These are phyloP conservation scores for Asparagopsis taxiformis DNA, from an alignment of 31 red algal genomes.

Conservation along the genomic window DNA sequence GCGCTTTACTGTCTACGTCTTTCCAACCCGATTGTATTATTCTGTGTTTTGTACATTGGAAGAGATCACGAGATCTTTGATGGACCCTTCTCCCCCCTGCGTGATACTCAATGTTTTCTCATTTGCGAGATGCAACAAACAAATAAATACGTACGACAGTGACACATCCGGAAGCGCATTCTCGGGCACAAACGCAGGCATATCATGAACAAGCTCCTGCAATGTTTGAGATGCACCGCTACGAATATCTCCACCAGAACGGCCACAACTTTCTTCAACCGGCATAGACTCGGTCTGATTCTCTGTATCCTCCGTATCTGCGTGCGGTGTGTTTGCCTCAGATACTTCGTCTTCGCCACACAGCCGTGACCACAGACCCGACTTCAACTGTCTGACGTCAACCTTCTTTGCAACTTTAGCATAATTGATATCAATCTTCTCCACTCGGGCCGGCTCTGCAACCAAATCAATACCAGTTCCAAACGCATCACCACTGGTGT, in stretches of 20 bases:
- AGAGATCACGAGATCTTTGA: constrained; percentile 43
- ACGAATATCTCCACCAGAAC: constrained; percentile 15
- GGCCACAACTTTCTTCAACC: background rate
- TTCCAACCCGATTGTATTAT: background rate
- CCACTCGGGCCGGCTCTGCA: constrained; percentile 71
- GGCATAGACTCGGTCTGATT: background rate
- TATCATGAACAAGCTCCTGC: constrained; percentile 23
- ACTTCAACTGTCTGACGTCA: constrained; percentile 84
- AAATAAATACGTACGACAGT: constrained; percentile 88
- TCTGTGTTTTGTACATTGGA: background rate
- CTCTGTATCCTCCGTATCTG: constrained; percentile 1
- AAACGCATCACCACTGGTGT: constrained; percentile 10
- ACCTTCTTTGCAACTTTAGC: constrained; percentile 93
- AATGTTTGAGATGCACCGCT: constrained; percentile 24
- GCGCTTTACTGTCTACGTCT: background rate
- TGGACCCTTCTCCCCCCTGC: constrained; percentile 13
- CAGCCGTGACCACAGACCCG: constrained; percentile 74
- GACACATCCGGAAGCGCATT: constrained; percentile 57
- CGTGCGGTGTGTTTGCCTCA: constrained; percentile 1
- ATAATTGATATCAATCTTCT: constrained; percentile 79
- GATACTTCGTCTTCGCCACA: constrained; percentile 2
- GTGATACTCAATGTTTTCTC: constrained; percentile 70
- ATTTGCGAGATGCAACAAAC: constrained; percentile 93
- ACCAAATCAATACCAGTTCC: constrained; percentile 56
- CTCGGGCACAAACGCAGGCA: constrained; percentile 38